A percentile compares a stretch with the other conserved stretches of the same genome.
phyloP scores from a whole-genome alignment of 805 yeast genomes.

The Starmera quercuum region DNA sequence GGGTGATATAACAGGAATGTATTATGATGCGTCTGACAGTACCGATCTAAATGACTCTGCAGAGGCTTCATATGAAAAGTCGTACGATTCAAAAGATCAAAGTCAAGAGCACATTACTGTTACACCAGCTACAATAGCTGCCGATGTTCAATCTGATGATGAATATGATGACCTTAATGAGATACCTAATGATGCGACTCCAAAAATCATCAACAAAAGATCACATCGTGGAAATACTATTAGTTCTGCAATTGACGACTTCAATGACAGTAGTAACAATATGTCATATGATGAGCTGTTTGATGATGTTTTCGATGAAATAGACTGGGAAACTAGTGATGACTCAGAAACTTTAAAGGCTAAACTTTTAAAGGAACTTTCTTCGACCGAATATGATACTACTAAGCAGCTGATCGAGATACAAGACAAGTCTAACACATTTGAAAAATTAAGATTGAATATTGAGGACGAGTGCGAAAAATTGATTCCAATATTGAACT shows the following conservation, averaged over 20 bases:
- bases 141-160: slow-evolving; percentile 9
- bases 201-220: slow-evolving; percentile 4
- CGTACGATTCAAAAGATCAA: slow-evolving; percentile 7
- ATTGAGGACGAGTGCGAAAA: slow-evolving; percentile 47
- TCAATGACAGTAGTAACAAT: slow-evolving; percentile 7
- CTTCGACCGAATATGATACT: slow-evolving; percentile 53
- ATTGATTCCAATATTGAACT: slow-evolving; percentile 45
- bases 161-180: slow-evolving; percentile 14
- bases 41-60: slow-evolving; percentile 4
- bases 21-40: slow-evolving; percentile 7
- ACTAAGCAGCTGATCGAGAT: slow-evolving; percentile 47
- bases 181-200: slow-evolving; percentile 2
- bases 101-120: slow-evolving; percentile 4
- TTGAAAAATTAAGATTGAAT: slow-evolving; percentile 33
- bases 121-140: slow-evolving; percentile 11
- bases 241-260: slow-evolving; percentile 26
- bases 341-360: slow-evolving; percentile 50
- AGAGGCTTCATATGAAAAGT: slow-evolving; percentile 15
- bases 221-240: slow-evolving; percentile 19
- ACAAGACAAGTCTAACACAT: slow-evolving; percentile 33
- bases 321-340: slow-evolving; percentile 69
- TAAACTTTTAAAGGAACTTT: slow-evolving; percentile 52
- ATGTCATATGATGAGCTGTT: slow-evolving; percentile 44
- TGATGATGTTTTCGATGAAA: slow-evolving; percentile 68
- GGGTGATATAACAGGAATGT: slow-evolving; percentile 20